These are phyloP conservation scores for Monilinia polystroma DNA, from an alignment of 2,329 filamentous ascomycete species.

Conservation along the genomic window DNA sequence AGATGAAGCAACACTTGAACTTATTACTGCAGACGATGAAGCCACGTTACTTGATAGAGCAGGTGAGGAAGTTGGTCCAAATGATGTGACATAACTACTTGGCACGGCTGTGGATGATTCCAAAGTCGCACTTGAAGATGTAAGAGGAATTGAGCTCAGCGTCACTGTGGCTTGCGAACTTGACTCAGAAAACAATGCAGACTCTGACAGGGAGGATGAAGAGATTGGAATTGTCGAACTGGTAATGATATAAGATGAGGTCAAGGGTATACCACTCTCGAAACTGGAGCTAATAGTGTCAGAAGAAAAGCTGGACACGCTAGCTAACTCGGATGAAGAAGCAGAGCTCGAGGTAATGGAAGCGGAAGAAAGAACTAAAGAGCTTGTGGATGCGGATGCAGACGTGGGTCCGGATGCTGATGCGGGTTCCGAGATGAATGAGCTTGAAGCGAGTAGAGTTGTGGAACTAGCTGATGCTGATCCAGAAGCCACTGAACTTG, in stretches of 20 bases:
- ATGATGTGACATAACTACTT: background rate
- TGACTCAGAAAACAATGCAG: no score
- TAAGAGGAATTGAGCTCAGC: background rate
- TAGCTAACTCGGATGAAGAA: background rate
- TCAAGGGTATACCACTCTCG: background rate
- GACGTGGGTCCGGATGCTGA: no score
- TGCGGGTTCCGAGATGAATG: no score
- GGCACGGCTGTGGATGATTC: background rate
- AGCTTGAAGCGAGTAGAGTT: background rate
- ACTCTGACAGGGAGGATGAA: no score
- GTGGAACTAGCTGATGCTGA: background rate
- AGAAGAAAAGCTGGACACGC: background rate
- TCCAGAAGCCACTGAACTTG: background rate
- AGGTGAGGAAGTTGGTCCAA: constrained; percentile 6
- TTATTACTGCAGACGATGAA: constrained; percentile 7
- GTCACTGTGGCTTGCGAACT: background rate
- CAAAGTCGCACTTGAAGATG: no score
- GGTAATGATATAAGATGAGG: background rate
- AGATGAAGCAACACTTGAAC: background rate
- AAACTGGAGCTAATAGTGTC: background rate
- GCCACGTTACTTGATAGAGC: no score
- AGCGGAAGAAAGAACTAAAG: no score
- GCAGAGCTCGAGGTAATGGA: background rate
- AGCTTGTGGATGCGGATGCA: no score
- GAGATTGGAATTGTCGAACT: constrained; percentile 4